These are phyloP conservation scores for Penicillium sp. DNA, from an alignment of 2,329 filamentous ascomycete genomes.

Conservation along the genomic window DNA sequence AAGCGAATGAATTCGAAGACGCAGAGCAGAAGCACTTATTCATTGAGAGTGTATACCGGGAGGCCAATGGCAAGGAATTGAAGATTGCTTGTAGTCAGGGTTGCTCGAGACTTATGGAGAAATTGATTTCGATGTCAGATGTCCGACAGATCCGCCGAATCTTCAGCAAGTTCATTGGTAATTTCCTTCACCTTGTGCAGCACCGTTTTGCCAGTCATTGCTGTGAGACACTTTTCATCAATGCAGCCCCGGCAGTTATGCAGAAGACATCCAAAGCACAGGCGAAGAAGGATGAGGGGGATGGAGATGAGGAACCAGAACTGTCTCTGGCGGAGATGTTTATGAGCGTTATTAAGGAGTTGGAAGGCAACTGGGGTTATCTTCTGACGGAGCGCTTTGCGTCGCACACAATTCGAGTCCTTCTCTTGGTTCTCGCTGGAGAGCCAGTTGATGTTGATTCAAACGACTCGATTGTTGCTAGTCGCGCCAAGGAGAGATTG, in stretches of 20 bases:
- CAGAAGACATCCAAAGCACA: conserved; percentile 62
- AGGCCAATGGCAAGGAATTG: conserved; percentile 88
- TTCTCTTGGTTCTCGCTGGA: conserved; percentile 83
- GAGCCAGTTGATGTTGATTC: conserved; percentile 71
- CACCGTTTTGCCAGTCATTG: conserved; percentile 98
- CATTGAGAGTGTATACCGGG: conserved; percentile 78
- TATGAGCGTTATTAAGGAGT: conserved; percentile 77
- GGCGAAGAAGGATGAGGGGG: conserved; percentile 46
- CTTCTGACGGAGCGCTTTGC: conserved; percentile 86
- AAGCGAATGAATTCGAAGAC: conserved; percentile 81
- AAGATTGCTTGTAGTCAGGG: conserved; percentile 96
- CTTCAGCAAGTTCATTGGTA: conserved; percentile 80
- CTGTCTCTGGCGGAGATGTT: conserved; percentile 82
- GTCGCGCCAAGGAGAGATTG: conserved; percentile 88
- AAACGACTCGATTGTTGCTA: conserved; percentile 75
- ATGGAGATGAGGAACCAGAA: conserved; percentile 47
- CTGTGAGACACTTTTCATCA: conserved; percentile 88
- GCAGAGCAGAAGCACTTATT: conserved; percentile 71
- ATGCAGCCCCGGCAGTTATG: conserved; percentile 76
- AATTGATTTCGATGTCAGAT: conserved; percentile 79
- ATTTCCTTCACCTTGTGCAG: conserved; percentile 87
- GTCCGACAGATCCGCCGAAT: conserved; percentile 79
- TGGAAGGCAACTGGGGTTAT: conserved; percentile 81
- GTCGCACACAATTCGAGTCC: conserved; percentile 83
- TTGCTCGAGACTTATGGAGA: conserved; percentile 89